These are phyloP conservation scores for Yarrowia galli DNA, from an alignment of 1,139 yeast species.

Conservation along the genomic window DNA sequence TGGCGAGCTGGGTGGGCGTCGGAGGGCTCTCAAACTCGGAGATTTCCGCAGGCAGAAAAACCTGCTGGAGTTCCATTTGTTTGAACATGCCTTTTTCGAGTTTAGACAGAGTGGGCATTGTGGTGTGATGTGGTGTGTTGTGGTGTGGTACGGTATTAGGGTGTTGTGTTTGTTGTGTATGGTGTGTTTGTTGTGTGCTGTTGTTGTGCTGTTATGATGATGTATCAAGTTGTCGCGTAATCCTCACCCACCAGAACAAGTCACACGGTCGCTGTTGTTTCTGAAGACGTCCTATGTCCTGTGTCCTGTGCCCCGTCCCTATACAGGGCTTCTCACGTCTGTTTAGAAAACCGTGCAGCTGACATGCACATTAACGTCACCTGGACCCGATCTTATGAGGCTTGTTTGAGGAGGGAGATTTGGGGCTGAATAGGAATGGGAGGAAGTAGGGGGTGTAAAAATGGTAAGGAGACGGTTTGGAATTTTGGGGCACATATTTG, in stretches of 20 bases:
- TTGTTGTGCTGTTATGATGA: too few relatives aligned
- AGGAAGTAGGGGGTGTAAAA: too few relatives aligned
- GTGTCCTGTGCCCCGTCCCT: too few relatives aligned
- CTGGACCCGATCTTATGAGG: slow-evolving; percentile 6
- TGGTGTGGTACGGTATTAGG: too few relatives aligned
- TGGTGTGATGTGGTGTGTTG: too few relatives aligned
- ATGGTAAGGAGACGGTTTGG: too few relatives aligned
- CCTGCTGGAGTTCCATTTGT: slow-evolving; percentile 47
- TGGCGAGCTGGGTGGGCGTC: slow-evolving; percentile 41
- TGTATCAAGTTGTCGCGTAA: background rate
- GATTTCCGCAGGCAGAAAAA: slow-evolving; percentile 43
- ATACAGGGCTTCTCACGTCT: background rate
- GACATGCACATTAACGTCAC: slow-evolving; percentile 12
- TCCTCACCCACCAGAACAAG: background rate
- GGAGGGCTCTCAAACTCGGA: slow-evolving; percentile 40
- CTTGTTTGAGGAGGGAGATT: background rate
- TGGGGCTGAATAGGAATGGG: background rate
- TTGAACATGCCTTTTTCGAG: slow-evolving; percentile 43
- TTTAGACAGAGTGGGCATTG: slow-evolving; percentile 13
- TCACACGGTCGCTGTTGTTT: slow-evolving; percentile 1
- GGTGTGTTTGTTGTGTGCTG: too few relatives aligned
- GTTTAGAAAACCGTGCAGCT: slow-evolving; percentile 14
- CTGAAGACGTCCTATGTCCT: too few relatives aligned
- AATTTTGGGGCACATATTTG: too few relatives aligned
- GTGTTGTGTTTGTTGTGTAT: background rate